Evolutionary conservation across 2,329 filamentous ascomycete genomes (phyloP), one percentile per base, ranked within the genome.

Genomic region (Lecanicillium sp.): DNA sequence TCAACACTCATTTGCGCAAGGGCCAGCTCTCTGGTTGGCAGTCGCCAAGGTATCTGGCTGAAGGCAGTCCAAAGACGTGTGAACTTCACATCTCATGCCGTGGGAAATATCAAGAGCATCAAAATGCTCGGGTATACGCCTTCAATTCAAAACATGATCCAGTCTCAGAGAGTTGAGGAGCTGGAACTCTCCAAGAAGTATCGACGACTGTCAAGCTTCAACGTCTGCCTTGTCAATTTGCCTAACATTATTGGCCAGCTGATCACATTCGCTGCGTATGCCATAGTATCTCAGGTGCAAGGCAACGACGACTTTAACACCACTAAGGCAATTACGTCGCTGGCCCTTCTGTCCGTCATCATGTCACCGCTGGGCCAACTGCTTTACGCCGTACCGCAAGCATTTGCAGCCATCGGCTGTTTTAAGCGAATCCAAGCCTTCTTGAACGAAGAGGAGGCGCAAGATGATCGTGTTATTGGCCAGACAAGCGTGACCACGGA

Each of bases 371-470:
- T 42, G 4, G 9, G 13, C 9, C 25, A 42, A 13, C 36, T 42
- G 4, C 32, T 42, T 3, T 18, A 13, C 32, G 16, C 15, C 17
- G 16, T 42, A 3, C 40, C 40, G 4, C 32, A 38, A 14, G 17
- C 13, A 6, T 20, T 11, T 16, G 36, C 32, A 2, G 40, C 36
- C 8, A 11, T 42, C 3, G 40, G 40, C 4, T 39, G 36, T 35
- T 42, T 42, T 29, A 33, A 42, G 16, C 35, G 40, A 27, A 35
- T 42, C 27, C 40, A 38, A 22, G 18, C 35, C 11, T 38, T 42
- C 12, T 15, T 42, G 4, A 39, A 38, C 31, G 33, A 37, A 37
- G 36, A 28, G 33, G 31, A 39, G 27, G 35, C 33, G 22, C 30
- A 38, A 31, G 33, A 35, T 35, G 31, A 38, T 27, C 36, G 36